Conservation (phyloP, 1,284 basidiomycete genomes). For the Puccinia coronata region DNA sequence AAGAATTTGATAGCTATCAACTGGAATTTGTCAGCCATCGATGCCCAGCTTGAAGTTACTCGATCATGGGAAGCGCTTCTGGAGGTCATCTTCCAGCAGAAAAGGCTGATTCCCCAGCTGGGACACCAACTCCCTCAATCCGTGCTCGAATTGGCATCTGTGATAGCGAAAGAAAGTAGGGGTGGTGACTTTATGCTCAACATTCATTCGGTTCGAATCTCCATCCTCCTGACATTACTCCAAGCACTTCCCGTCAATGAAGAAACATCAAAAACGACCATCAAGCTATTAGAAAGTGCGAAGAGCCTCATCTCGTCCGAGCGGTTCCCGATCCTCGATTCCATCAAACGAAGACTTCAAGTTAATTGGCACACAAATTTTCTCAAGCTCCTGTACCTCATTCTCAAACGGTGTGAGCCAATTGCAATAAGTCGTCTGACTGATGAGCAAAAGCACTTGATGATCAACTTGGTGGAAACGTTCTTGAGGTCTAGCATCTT, state of each 20-base stretch:
- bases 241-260: conserved; percentile 39
- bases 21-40: conserved; percentile 46
- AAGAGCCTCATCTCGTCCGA: conserved; percentile 43
- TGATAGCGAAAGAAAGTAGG: conserved; percentile 29
- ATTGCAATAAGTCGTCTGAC: conserved; percentile 16
- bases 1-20: conserved; percentile 46
- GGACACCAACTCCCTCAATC: conserved; percentile 35
- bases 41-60: conserved; percentile 44
- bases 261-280: conserved; percentile 35
- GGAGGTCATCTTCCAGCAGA: conserved; percentile 32
- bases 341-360: conserved; percentile 34
- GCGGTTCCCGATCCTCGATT: conserved; percentile 37
- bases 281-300: conserved; percentile 33
- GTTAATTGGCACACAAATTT: conserved; percentile 42
- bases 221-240: conserved; percentile 38
- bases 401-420: conserved; percentile 34
- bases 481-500: conserved; percentile 42
- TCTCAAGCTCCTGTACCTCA: conserved; percentile 44
- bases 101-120: conserved; percentile 7
- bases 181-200: conserved; percentile 49
- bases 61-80: conserved; percentile 43
- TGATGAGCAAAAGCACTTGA: conserved; percentile 36
- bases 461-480: conserved; percentile 30
- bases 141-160: conserved; percentile 16
- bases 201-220: conserved; percentile 45